Percentiles rank a stretch among this genome's conserved stretches.
phyloP scores from a whole-genome alignment of 2,329 filamentous ascomycete species.

The Huntiella decipiens region DNA sequence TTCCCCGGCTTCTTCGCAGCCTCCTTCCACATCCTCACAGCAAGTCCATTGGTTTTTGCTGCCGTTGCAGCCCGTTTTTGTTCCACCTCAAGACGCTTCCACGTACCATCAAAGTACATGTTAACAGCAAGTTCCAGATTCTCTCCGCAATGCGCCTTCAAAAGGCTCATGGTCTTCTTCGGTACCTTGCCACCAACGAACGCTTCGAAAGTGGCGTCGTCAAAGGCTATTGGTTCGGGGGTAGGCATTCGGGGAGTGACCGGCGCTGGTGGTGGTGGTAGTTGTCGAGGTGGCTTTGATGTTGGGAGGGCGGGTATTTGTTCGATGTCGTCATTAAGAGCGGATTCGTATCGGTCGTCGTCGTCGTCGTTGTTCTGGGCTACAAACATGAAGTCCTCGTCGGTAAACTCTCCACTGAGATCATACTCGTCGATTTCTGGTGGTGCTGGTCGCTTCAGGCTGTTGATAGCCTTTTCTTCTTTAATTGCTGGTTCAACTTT shows the following conservation, averaged over 20 bases:
- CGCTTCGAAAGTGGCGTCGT: slow-evolving; percentile 36
- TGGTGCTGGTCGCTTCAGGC: not conserved
- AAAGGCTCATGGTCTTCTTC: slow-evolving; percentile 26
- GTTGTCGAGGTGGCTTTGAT: not conserved
- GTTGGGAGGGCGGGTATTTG: not conserved
- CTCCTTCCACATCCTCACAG: slow-evolving; percentile 3
- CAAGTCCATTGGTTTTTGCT: slow-evolving; percentile 2
- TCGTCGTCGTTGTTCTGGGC: not conserved
- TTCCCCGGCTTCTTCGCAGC: slow-evolving; percentile 8
- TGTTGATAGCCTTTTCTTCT: not conserved
- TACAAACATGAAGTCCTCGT: slow-evolving; percentile 8
- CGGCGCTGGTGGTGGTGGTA: not conserved
- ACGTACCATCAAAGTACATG: slow-evolving; percentile 53
- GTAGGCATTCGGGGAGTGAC: not conserved
- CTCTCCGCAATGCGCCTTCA: slow-evolving; percentile 35
- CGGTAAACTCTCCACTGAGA: not conserved
- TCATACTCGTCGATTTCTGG: not conserved
- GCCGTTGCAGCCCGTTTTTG: not conserved
- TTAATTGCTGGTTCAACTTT: not conserved
- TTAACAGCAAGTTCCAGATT: slow-evolving; percentile 45
- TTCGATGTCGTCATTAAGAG: not conserved
- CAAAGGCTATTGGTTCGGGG: slow-evolving; percentile 25
- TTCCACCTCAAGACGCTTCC: slow-evolving; percentile 17
- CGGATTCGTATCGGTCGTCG: not conserved
- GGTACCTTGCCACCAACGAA: slow-evolving; percentile 40